Percentiles rank a stretch among this genome's conserved stretches.
These are phyloP conservation scores for Annulohypoxylon maeteangense DNA, from an alignment of 495 filamentous ascomycete genomes.

Conservation along the genomic window DNA sequence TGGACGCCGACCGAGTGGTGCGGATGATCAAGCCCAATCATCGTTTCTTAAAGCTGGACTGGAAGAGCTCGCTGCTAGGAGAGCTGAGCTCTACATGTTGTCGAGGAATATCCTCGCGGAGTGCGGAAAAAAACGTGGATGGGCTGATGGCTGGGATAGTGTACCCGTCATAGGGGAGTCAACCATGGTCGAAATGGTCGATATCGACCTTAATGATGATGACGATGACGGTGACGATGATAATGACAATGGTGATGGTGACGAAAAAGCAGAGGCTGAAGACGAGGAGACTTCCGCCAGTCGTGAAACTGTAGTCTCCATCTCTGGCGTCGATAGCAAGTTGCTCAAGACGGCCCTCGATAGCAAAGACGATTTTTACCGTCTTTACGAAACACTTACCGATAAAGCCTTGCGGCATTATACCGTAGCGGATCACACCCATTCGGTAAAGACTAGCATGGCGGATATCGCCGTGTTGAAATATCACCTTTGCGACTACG, in stretches of 20 bases:
- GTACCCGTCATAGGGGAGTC: conserved; percentile 67
- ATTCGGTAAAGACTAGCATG: conserved; percentile 79
- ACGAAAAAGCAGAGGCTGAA: conserved; percentile 11
- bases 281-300: conserved; percentile 33
- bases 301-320: conserved; percentile 30
- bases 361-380: conserved; percentile 63
- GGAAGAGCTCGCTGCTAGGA: conserved; percentile 82
- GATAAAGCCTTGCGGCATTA: conserved; percentile 79
- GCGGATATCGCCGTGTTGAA: conserved; percentile 88
- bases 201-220: conserved; percentile 63
- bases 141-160: conserved; percentile 80
- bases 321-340: conserved; percentile 62
- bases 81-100: conserved; percentile 83
- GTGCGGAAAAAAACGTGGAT: conserved; percentile 76
- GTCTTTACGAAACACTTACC: conserved; percentile 76
- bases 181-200: conserved; percentile 62
- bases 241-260: conserved; percentile 17
- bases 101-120: conserved; percentile 81
- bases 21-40: conserved; percentile 47
- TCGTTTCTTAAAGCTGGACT: conserved; percentile 71
- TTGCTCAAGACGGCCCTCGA: conserved; percentile 62
- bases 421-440: conserved; percentile 75
- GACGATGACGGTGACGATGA: conserved; percentile 46
- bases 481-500: conserved; percentile 78
- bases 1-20: conserved; percentile 37